Evolutionary conservation across 1,139 yeast species (phyloP).

Genomic region (Debaryomyces sp.): DNA sequence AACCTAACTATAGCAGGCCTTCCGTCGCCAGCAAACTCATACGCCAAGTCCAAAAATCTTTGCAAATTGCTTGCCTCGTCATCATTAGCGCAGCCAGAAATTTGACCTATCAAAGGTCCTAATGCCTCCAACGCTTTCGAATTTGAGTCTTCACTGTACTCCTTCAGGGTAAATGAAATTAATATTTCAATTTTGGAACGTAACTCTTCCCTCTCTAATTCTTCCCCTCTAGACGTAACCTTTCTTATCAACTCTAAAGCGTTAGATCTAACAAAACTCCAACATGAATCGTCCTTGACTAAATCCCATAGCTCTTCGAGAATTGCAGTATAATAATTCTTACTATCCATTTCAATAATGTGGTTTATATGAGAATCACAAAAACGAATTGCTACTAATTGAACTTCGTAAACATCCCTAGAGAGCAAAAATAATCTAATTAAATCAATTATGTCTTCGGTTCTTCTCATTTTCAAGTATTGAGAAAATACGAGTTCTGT

Average conservation of each 20-base stretch:
- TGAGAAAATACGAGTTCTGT: slow-evolving; percentile 27
- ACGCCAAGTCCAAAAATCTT: slow-evolving; percentile 25
- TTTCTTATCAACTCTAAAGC: slow-evolving; percentile 40
- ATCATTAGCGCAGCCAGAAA: not conserved
- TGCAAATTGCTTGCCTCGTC: not conserved
- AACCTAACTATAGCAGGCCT: slow-evolving; percentile 48
- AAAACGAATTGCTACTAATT: slow-evolving; percentile 41
- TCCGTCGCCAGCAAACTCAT: slow-evolving; percentile 39
- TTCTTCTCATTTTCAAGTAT: slow-evolving; percentile 14
- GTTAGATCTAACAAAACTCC: slow-evolving; percentile 48
- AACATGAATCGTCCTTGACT: slow-evolving; percentile 25
- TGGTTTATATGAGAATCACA: slow-evolving; percentile 17
- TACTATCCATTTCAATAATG: slow-evolving; percentile 1
- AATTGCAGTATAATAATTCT: slow-evolving; percentile 9
- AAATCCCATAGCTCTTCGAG: slow-evolving; percentile 27
- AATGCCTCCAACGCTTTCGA: slow-evolving; percentile 52
- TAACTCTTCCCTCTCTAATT: slow-evolving; percentile 10
- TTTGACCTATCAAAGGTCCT: slow-evolving; percentile 38
- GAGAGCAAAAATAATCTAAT: slow-evolving; percentile 36
- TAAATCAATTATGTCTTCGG: slow-evolving; percentile 24
- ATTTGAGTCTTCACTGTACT: slow-evolving; percentile 47
- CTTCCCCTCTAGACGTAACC: slow-evolving; percentile 17
- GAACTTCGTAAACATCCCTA: slow-evolving; percentile 49
- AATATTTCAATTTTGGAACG: slow-evolving; percentile 21
- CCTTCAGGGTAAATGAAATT: slow-evolving; percentile 21